Evolutionary conservation across 331 rosid genomes (phyloP), one percentile per base, ranked within the genome.

Genomic region (Spiraea crenata): DNA sequence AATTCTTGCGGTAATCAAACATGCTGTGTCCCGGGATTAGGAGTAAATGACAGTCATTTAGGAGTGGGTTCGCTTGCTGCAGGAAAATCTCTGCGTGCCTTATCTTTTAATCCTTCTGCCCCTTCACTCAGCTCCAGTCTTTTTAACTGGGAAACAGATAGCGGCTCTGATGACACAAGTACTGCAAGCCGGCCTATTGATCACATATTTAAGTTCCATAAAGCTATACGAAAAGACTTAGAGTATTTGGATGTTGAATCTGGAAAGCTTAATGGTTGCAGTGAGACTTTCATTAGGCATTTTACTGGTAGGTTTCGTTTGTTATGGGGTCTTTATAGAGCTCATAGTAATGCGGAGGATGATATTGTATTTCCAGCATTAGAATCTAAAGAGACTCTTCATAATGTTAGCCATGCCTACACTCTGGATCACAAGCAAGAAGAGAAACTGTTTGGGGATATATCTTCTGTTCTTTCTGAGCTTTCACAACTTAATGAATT

Each of bases 21-120:
- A 70, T 93, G 98, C 83, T 88, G 81, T 77, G 97, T 93, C 69
- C 97, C 98, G 8, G 93, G 86, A 67, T 86, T 93, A 76, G 97
- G 98, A 54, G 93, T 93, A 60, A 88, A 79, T 78, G 79, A 82
- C 79, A 88, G 81, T 82, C 81, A 82, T 81, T 76, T 90, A 79
- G 93, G 97, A 74, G 82, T 88, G 79, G 84, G 83, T 80, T 90
- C 97, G 73, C 90, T 85, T 50, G 73, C 92, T 74, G 68, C 90
- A 17, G 78, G 84, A 63, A 93, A 93, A 84, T 85, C 96, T 68
- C 70, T 81, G 39, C 80, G 83, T 4, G 52, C 80, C 57, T 76
- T 73, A 60, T 68, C 85, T 60, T 76, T 55, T 69, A 65, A 82
- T 64, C 76, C 82, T 57, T 72, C 85, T 63, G 81, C 78, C 6